Percentiles rank a stretch among this genome's conserved stretches.
These are phyloP conservation scores for Suhomyces taliae DNA, from an alignment of 1,139 yeast species.

Conservation along the genomic window DNA sequence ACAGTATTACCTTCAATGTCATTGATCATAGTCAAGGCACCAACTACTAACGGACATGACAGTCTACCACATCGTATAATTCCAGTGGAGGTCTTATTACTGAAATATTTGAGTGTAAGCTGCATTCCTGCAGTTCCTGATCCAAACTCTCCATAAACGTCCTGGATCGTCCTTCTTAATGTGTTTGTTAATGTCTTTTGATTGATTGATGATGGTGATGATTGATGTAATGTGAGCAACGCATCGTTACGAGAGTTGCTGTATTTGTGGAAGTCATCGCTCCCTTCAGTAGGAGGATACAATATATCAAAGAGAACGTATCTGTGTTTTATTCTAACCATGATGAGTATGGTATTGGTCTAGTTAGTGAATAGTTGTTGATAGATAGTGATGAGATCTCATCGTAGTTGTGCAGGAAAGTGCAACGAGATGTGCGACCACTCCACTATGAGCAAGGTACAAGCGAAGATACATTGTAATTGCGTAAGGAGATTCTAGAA, in stretches of 20 bases:
- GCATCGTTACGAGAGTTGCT: constrained; percentile 35
- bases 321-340: constrained; percentile 89
- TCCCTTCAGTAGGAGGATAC: constrained; percentile 49
- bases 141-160: constrained; percentile 78
- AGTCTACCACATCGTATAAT: constrained; percentile 76
- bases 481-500: too few relatives aligned
- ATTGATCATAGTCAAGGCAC: constrained; percentile 67
- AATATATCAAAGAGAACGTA: constrained; percentile 79
- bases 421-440: neutral
- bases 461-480: neutral
- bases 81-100: constrained; percentile 80
- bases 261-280: constrained; percentile 21
- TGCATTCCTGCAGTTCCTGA: constrained; percentile 63
- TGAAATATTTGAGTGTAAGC: constrained; percentile 74
- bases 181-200: constrained; percentile 50
- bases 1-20: constrained; percentile 53
- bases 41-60: constrained; percentile 61
- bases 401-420: neutral
- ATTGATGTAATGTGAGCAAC: constrained; percentile 46
- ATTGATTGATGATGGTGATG: constrained; percentile 47
- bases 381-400: neutral
- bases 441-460: neutral
- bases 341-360: constrained; percentile 21
- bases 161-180: constrained; percentile 53
- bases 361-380: neutral